A percentile compares a stretch with the other conserved stretches of the same genome.
phyloP scores from a whole-genome alignment of 108 stramenopile species.

The Licmophora abbreviata region DNA sequence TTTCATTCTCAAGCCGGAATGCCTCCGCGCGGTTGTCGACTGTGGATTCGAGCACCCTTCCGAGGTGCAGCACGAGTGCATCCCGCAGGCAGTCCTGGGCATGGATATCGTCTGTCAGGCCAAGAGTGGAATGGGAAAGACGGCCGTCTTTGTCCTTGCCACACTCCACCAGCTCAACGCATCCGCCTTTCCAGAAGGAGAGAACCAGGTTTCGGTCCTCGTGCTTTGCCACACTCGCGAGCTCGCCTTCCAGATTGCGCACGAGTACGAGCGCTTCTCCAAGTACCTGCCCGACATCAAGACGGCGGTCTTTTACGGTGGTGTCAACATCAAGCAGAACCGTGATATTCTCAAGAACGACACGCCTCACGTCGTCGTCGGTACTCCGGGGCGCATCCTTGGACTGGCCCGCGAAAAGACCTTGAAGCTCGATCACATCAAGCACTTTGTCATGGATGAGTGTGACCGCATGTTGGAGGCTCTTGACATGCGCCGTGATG shows the following conservation, averaged over 20 bases:
- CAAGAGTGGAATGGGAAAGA: conserved; percentile 99
- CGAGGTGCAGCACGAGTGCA: conserved; percentile 98
- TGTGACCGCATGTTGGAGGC: conserved; percentile 97
- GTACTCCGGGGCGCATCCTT: conserved; percentile 96
- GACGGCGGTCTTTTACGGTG: conserved; percentile 98
- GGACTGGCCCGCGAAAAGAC: conserved; percentile 87
- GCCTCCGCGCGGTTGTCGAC: conserved; percentile 95
- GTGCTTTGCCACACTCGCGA: conserved; percentile 99
- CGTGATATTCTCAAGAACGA: conserved; percentile 89
- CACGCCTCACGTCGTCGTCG: conserved; percentile 96
- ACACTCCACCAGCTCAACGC: conserved; percentile 94
- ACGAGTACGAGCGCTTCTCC: conserved; percentile 98
- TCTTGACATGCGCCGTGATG: conserved; percentile 95
- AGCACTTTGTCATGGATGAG: conserved; percentile 99
- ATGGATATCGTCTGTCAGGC: conserved; percentile 99
- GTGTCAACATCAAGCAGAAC: conserved; percentile 83
- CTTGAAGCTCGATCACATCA: conserved; percentile 90
- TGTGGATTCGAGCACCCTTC: conserved; percentile 99
- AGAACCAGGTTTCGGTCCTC: conserved; percentile 79
- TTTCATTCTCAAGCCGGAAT: conserved; percentile 98
- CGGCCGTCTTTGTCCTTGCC: conserved; percentile 98
- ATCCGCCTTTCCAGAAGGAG: conserved; percentile 46
- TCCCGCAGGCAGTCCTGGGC: conserved; percentile 98
- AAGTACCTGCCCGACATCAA: conserved; percentile 98
- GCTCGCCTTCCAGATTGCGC: conserved; percentile 98